Evolutionary conservation across 2,329 filamentous ascomycete genomes (phyloP).

Genomic region (Gyromitra esculenta): DNA sequence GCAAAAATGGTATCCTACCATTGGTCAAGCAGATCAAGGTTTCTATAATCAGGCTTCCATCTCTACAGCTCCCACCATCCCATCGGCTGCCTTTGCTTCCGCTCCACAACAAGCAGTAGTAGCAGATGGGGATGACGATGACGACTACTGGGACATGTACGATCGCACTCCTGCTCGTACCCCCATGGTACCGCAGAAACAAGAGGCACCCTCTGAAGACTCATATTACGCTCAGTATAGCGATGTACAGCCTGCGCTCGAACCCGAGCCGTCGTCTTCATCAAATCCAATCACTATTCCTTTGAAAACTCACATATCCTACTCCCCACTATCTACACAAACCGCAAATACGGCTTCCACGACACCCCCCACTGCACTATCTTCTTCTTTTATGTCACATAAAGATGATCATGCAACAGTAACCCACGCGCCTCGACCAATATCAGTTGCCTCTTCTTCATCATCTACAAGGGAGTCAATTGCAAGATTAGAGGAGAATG

Average conservation of each 20-base stretch:
- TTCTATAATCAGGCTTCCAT: conserved; percentile 45
- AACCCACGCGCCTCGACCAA: conserved; percentile 70
- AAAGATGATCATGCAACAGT: conserved; percentile 61
- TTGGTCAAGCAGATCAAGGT: conserved; percentile 55
- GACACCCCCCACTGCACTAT: conserved; percentile 41
- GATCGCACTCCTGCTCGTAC: conserved; percentile 75
- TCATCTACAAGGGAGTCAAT: conserved; percentile 63
- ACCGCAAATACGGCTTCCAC: conserved; percentile 48
- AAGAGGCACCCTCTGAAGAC: conserved; percentile 73
- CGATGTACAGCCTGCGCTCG: conserved; percentile 80
- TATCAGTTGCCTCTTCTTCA: conserved; percentile 65
- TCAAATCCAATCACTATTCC: conserved; percentile 43
- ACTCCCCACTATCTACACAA: conserved; percentile 52
- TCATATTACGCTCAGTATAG: conserved; percentile 82
- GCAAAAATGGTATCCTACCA: conserved; percentile 50
- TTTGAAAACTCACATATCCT: conserved; percentile 32
- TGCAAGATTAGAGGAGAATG: conserved; percentile 67
- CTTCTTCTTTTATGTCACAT: conserved; percentile 51
- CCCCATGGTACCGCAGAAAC: conserved; percentile 63
- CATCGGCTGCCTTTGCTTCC: conserved; percentile 11
- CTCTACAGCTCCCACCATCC: conserved; percentile 12
- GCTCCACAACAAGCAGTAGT: conserved; percentile 27
- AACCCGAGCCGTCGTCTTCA: conserved; percentile 60
- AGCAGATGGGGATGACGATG: conserved; percentile 71
- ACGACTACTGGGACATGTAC: conserved; percentile 83